These are phyloP conservation scores for Rauvolfia tetraphylla DNA, from an alignment of 257 asterid species.

Conservation along the genomic window DNA sequence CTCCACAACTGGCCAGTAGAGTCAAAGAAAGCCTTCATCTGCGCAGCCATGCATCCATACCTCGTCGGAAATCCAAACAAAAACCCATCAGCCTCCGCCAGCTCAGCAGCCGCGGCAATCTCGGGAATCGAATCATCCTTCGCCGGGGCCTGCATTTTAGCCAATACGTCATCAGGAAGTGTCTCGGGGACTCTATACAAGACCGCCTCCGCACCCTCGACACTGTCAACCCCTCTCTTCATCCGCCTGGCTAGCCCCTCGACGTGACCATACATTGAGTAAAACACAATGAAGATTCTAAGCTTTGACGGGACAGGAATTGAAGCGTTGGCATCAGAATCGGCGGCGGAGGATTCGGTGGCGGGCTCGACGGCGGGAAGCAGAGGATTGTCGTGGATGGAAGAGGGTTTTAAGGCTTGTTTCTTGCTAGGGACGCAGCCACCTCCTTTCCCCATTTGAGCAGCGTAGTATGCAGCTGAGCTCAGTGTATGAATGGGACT, in stretches of 20 bases:
- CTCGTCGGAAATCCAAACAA: constrained; percentile 93
- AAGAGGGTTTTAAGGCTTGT: constrained; percentile 35
- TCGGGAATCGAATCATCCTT: constrained; percentile 66
- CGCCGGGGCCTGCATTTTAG: constrained; percentile 67
- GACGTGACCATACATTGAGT: constrained; percentile 98
- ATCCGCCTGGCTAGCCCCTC: constrained; percentile 79
- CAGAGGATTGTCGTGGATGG: constrained; percentile 15
- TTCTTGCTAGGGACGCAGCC: constrained; percentile 92
- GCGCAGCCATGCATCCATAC: constrained; percentile 94
- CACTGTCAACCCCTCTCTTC: constrained; percentile 73
- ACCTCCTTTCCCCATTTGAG: constrained; percentile 81
- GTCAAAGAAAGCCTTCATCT: constrained; percentile 95
- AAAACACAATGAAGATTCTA: constrained; percentile 67
- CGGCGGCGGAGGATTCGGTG: background rate
- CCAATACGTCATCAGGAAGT: constrained; percentile 52
- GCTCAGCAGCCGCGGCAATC: constrained; percentile 52
- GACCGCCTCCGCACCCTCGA: constrained; percentile 67
- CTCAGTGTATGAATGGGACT: no score
- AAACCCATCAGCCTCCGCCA: constrained; percentile 74
- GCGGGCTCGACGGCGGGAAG: constrained; percentile 8
- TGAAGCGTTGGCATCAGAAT: constrained; percentile 21
- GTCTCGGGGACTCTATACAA: constrained; percentile 84
- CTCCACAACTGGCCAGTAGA: constrained; percentile 83
- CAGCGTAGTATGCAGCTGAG: background rate
- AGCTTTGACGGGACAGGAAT: constrained; percentile 22